Evolutionary conservation across 495 filamentous ascomycete genomes (phyloP).

Genomic region (Penicillium taxi): DNA sequence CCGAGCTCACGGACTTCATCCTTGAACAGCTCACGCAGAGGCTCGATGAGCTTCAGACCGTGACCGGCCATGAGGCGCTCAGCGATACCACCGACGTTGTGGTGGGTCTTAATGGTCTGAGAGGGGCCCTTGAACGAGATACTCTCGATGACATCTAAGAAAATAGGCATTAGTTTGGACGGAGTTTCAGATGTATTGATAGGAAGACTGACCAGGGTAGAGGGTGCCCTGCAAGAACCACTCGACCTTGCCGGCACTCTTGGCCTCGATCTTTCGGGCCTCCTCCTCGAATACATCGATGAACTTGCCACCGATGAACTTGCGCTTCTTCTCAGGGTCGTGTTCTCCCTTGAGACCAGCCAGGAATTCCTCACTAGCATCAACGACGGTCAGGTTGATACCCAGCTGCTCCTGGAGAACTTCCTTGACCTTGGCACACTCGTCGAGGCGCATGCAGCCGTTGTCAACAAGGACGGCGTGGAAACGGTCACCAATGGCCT

Average conservation of each 20-base stretch:
- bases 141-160: too few relatives aligned
- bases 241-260: constrained; percentile 65
- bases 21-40: constrained; percentile 72
- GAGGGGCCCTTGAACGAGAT: constrained; percentile 17
- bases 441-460: constrained; percentile 78
- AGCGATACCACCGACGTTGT: constrained; percentile 25
- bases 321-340: constrained; percentile 88
- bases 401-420: constrained; percentile 68
- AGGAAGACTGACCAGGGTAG: constrained; percentile 49
- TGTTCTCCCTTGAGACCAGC: constrained; percentile 60
- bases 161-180: constrained; percentile 5
- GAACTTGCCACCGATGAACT: constrained; percentile 78
- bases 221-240: constrained; percentile 84
- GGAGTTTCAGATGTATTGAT: not conserved
- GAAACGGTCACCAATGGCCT: constrained; percentile 80
- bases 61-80: constrained; percentile 14
- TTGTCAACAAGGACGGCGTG: constrained; percentile 86
- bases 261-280: constrained; percentile 36
- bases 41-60: constrained; percentile 64
- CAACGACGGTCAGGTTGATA: constrained; percentile 84
- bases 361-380: constrained; percentile 71
- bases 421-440: constrained; percentile 71
- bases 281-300: constrained; percentile 86
- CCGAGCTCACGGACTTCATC: constrained; percentile 74
- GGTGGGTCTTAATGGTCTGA: constrained; percentile 23